These are phyloP conservation scores for Allium fistulosum DNA, from an alignment of 106 monocot species.

Conservation along the genomic window DNA sequence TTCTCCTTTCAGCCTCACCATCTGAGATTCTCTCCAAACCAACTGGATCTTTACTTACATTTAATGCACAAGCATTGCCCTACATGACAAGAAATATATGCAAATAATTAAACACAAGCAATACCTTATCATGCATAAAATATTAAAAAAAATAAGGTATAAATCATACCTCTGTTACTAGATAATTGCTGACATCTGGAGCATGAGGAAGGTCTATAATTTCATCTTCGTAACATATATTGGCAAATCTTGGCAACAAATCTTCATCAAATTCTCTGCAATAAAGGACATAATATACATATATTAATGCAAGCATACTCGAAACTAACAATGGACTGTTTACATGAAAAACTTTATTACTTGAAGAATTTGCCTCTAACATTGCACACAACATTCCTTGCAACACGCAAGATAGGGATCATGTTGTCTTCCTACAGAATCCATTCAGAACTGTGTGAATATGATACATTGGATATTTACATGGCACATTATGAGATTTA, in stretches of 20 bases:
- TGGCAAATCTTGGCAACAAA: conserved; percentile 55
- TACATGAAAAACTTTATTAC: conserved; percentile 27
- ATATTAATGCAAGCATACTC: not conserved
- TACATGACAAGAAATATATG: conserved; percentile 10
- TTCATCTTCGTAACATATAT: conserved; percentile 73
- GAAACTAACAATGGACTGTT: not conserved
- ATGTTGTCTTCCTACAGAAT: conserved; percentile 44
- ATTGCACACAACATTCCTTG: conserved; percentile 96
- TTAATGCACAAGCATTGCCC: conserved; percentile 55
- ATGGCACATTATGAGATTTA: not conserved
- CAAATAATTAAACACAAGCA: not conserved
- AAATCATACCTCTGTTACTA: conserved; percentile 67
- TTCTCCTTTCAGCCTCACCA: conserved; percentile 72
- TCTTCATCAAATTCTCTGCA: conserved; percentile 94
- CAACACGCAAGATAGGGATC: conserved; percentile 82
- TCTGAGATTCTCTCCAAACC: conserved; percentile 64
- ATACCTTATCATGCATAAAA: not conserved
- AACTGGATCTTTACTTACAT: conserved; percentile 63
- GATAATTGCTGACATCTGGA: conserved; percentile 89
- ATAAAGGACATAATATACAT: not conserved
- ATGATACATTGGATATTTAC: too few species aligned
- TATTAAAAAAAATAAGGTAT: not conserved
- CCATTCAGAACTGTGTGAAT: too few species aligned
- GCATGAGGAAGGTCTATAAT: conserved; percentile 46
- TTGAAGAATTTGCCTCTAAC: conserved; percentile 92